Evolutionary conservation across 352 stramenopile species (phyloP).

Genomic region (Aphanomyces stellatus): DNA sequence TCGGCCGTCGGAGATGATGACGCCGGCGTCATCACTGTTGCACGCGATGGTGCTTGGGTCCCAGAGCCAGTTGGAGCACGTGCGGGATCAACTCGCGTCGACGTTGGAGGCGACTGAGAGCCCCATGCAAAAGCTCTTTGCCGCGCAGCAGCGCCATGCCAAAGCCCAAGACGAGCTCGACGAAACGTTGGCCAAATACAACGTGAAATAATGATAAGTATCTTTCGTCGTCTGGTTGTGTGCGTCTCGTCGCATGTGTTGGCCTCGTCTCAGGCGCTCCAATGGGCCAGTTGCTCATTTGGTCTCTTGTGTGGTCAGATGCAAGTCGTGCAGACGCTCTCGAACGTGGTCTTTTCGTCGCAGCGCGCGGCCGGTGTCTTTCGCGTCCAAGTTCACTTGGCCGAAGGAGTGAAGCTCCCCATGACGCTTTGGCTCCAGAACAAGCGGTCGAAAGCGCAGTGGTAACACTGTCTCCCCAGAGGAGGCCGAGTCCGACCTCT

Average conservation of each 20-base stretch:
- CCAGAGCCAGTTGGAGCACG: background rate
- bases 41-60: background rate
- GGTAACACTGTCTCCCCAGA: too few relatives aligned
- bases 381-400: background rate
- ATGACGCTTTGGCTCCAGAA: background rate
- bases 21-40: too few relatives aligned
- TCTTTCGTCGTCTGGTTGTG: too few relatives aligned
- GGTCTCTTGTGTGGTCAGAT: too few relatives aligned
- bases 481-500: background rate
- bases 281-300: too few relatives aligned
- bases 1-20: too few relatives aligned
- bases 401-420: background rate
- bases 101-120: background rate
- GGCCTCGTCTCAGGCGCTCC: too few relatives aligned
- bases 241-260: too few relatives aligned
- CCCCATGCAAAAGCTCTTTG: too few relatives aligned
- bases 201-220: too few relatives aligned
- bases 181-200: background rate
- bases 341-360: background rate
- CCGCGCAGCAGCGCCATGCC: background rate
- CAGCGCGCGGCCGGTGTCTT: background rate
- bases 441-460: background rate
- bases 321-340: background rate
- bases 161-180: background rate
- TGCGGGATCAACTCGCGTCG: background rate